A percentile compares a stretch with the other conserved stretches of the same genome.
Conservation (phyloP, 148 eudicot genomes). For the Rhododendron vialii region DNA sequence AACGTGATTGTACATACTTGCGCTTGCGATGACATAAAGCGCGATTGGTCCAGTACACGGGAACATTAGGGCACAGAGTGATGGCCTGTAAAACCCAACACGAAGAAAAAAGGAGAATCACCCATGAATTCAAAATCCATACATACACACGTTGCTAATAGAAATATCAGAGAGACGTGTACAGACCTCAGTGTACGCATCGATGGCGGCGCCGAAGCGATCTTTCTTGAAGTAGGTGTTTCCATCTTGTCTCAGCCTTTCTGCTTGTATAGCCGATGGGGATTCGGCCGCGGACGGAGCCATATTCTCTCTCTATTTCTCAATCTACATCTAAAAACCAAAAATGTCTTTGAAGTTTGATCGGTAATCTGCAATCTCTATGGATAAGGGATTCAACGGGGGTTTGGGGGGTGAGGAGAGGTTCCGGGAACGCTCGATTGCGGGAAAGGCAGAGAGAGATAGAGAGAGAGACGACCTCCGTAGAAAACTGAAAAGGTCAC, state of each 20-base stretch:
- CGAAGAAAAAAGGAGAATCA: constrained; percentile 49
- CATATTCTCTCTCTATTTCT: constrained; percentile 24
- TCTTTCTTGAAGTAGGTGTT: constrained; percentile 57
- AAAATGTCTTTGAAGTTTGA: background rate
- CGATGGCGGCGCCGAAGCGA: constrained; percentile 77
- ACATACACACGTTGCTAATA: background rate
- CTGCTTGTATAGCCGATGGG: constrained; percentile 54
- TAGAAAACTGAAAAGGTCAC: background rate
- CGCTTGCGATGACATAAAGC: constrained; percentile 72
- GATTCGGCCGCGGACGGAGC: constrained; percentile 22
- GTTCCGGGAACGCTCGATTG: background rate
- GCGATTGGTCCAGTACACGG: constrained; percentile 51
- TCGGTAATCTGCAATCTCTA: background rate
- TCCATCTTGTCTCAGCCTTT: constrained; percentile 64
- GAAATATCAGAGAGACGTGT: background rate
- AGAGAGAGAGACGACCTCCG: background rate
- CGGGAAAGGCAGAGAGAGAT: background rate
- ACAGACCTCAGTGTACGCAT: constrained; percentile 86
- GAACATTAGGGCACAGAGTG: constrained; percentile 29
- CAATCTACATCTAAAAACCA: background rate
- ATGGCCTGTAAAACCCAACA: constrained; percentile 1
- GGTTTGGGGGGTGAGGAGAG: background rate
- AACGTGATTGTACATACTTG: constrained; percentile 40
- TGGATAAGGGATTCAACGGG: background rate
- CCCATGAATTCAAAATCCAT: background rate